Evolutionary conservation across 495 filamentous ascomycete genomes (phyloP).

Genomic region (Trichoderma orchidacearum): DNA sequence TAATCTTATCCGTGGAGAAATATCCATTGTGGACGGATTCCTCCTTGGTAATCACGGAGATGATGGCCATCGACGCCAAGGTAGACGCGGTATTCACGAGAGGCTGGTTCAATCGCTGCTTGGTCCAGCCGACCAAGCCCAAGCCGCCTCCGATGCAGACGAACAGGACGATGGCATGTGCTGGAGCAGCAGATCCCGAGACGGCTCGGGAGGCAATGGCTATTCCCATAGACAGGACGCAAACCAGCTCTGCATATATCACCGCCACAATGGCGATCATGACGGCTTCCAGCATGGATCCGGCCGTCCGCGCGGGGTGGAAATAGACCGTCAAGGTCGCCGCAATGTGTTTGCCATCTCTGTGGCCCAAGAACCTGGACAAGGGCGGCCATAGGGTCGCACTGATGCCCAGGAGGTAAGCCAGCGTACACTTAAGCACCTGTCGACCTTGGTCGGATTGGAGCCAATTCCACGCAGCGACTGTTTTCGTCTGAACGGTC

Average conservation of each 20-base stretch:
- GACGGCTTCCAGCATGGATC: constrained; percentile 82
- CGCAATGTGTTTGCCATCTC: constrained; percentile 94
- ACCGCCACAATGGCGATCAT: constrained; percentile 75
- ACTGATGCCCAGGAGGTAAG: constrained; percentile 78
- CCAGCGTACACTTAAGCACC: constrained; percentile 85
- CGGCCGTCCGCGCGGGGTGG: constrained; percentile 81
- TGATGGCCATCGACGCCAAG: constrained; percentile 78
- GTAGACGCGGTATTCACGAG: constrained; percentile 87
- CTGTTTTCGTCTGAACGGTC: constrained; percentile 4
- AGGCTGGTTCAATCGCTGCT: constrained; percentile 74
- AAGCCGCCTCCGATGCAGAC: constrained; percentile 83
- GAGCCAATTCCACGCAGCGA: constrained; percentile 25
- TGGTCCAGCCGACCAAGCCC: constrained; percentile 85
- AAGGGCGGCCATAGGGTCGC: constrained; percentile 73
- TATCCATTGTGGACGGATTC: constrained; percentile 68
- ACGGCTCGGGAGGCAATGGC: constrained; percentile 60
- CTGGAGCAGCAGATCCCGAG: constrained; percentile 49
- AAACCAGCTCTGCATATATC: constrained; percentile 67
- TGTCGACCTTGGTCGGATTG: constrained; percentile 47
- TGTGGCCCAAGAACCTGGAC: constrained; percentile 58
- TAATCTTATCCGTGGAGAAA: constrained; percentile 70
- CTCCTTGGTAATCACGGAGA: constrained; percentile 87
- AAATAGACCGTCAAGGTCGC: constrained; percentile 91
- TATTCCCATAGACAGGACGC: constrained; percentile 74
- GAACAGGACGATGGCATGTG: constrained; percentile 68